phyloP scores from a whole-genome alignment of 2,329 filamentous ascomycete species.

The Emmonsiellopsis sp. region DNA sequence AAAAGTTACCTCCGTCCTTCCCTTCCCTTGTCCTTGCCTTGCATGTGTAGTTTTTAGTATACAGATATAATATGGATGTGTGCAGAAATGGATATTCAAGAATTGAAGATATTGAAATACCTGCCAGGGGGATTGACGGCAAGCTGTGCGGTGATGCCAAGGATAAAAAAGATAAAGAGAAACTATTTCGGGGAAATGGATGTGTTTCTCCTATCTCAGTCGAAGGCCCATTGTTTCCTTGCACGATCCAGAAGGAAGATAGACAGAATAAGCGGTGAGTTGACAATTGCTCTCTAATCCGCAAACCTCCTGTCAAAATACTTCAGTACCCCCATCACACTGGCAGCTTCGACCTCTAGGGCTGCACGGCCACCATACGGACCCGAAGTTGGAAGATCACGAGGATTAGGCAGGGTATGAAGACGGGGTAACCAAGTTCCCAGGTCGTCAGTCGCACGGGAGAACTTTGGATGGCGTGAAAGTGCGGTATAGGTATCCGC shows the following conservation, averaged over 20 bases:
- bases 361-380: conserved; percentile 38
- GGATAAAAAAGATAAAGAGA: no score
- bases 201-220: no score
- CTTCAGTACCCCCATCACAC: conserved; percentile 77
- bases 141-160: no score
- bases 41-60: no score
- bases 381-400: conserved; percentile 22
- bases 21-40: no score
- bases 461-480: conserved; percentile 67
- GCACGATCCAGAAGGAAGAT: conserved; percentile 7
- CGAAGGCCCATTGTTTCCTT: no score
- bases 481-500: conserved; percentile 73
- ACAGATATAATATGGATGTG: no score
- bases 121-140: no score
- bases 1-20: no score
- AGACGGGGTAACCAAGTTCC: conserved; percentile 68
- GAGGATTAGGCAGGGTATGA: conserved; percentile 44
- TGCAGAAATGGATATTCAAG: no score
- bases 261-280: not conserved
- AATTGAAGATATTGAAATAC: no score
- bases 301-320: conserved; percentile 68
- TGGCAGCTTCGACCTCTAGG: conserved; percentile 72
- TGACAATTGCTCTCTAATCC: conserved; percentile 34
- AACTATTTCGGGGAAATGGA: no score
- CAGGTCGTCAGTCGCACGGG: conserved; percentile 63